Evolutionary conservation across 305 asterid species (phyloP).

Genomic region (Fraxinus greggii): DNA sequence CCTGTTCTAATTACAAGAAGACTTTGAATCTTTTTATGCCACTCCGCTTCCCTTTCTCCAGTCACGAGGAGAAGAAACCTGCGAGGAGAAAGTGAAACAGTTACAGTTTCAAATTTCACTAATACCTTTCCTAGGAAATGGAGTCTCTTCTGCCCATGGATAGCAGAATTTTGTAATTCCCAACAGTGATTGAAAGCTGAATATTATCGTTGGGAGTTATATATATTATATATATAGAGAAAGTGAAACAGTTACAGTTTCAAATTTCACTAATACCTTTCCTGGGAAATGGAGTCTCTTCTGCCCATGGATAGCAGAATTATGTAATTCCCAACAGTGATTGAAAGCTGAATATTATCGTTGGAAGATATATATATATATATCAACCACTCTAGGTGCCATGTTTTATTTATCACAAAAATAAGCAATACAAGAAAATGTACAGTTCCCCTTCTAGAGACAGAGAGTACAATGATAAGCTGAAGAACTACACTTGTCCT

Average conservation of each 20-base stretch:
- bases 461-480: not conserved
- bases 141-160: constrained; percentile 3
- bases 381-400: not conserved
- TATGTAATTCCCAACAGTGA: not conserved
- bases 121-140: not conserved
- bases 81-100: not conserved
- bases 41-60: not conserved
- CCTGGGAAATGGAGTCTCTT: not conserved
- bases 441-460: not conserved
- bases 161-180: not conserved
- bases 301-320: not conserved
- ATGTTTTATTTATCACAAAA: not conserved
- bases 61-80: not conserved
- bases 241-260: not conserved
- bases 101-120: not conserved
- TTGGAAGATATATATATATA: not conserved
- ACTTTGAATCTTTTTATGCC: not conserved
- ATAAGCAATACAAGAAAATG: too few relatives aligned
- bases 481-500: not conserved
- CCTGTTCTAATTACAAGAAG: not conserved
- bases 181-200: not conserved
- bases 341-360: not conserved
- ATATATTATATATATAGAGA: too few relatives aligned
- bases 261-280: not conserved
- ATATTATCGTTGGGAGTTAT: not conserved